A percentile compares a stretch with the other conserved stretches of the same genome.
These are phyloP conservation scores for Salinomyces thailandicus DNA, from an alignment of 2,329 filamentous ascomycete species.

Conservation along the genomic window DNA sequence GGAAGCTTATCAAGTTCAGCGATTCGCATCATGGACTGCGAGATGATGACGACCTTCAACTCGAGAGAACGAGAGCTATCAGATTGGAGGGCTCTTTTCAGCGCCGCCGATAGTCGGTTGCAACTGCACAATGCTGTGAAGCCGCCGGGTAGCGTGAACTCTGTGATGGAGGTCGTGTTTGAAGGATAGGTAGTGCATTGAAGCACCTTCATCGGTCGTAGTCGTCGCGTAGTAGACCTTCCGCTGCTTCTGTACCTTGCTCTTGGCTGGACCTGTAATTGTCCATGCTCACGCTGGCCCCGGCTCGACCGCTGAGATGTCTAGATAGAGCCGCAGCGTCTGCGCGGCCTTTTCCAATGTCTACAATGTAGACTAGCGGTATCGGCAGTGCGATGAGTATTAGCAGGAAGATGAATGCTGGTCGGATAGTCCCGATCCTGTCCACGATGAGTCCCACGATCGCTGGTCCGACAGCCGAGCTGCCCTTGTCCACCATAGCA, in stretches of 20 bases:
- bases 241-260: not conserved
- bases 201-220: not conserved
- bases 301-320: not conserved
- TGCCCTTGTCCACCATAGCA: conserved; percentile 94
- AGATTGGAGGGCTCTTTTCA: too few species aligned
- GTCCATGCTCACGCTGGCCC: conserved; percentile 3
- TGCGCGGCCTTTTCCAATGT: conserved; percentile 53
- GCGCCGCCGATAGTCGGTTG: too few species aligned
- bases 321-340: conserved; percentile 30
- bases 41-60: too few species aligned
- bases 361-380: conserved; percentile 71
- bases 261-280: conserved; percentile 1
- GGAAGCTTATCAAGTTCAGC: too few species aligned
- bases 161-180: too few species aligned
- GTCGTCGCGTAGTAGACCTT: conserved; percentile 1
- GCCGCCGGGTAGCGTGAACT: too few species aligned
- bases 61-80: too few species aligned
- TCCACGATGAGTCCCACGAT: conserved; percentile 92
- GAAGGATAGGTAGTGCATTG: too few species aligned
- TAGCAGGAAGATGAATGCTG: conserved; percentile 83
- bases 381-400: conserved; percentile 71
- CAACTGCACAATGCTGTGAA: too few species aligned
- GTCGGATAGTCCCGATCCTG: conserved; percentile 40
- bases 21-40: too few species aligned
- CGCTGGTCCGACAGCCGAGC: conserved; percentile 82